A percentile compares a stretch with the other conserved stretches of the same genome.
Conservation (phyloP, 2,329 filamentous ascomycete genomes). For the Botryotinia calthae region DNA sequence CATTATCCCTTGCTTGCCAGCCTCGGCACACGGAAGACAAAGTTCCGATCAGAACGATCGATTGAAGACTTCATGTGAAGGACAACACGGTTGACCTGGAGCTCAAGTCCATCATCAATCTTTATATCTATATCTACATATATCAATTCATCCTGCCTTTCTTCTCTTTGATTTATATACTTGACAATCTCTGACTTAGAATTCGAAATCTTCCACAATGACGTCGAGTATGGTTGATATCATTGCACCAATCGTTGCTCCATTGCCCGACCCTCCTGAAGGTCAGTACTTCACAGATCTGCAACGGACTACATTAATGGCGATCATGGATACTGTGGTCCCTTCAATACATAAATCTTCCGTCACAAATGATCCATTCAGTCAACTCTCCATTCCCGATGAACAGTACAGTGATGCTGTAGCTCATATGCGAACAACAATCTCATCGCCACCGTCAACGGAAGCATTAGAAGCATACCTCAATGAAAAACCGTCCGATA, state of each 20-base stretch:
- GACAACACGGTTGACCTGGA: background rate
- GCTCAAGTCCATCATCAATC: background rate
- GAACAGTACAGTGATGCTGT: slow-evolving; percentile 50
- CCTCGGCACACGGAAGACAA: slow-evolving; percentile 1
- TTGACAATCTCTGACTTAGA: background rate
- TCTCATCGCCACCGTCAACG: slow-evolving; percentile 44
- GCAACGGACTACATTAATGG: slow-evolving; percentile 55
- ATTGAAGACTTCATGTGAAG: background rate
- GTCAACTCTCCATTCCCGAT: slow-evolving; percentile 47
- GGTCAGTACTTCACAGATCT: slow-evolving; percentile 45
- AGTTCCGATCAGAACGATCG: background rate
- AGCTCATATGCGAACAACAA: slow-evolving; percentile 39
- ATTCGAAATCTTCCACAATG: background rate
- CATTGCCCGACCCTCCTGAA: slow-evolving; percentile 33
- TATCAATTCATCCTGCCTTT: background rate
- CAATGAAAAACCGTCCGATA: slow-evolving; percentile 49
- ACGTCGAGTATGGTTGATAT: slow-evolving; percentile 13
- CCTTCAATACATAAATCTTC: slow-evolving; percentile 53
- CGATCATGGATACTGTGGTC: slow-evolving; percentile 57
- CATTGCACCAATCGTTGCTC: slow-evolving; percentile 26
- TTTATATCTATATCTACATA: background rate
- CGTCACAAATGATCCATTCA: slow-evolving; percentile 21
- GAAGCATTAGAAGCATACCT: slow-evolving; percentile 53
- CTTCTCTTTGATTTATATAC: background rate
- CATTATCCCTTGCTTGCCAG: background rate